Base-by-base conservation (phyloP, 2,329 filamentous ascomycete species). In the Pseudogymnoascus sp. region DNA sequence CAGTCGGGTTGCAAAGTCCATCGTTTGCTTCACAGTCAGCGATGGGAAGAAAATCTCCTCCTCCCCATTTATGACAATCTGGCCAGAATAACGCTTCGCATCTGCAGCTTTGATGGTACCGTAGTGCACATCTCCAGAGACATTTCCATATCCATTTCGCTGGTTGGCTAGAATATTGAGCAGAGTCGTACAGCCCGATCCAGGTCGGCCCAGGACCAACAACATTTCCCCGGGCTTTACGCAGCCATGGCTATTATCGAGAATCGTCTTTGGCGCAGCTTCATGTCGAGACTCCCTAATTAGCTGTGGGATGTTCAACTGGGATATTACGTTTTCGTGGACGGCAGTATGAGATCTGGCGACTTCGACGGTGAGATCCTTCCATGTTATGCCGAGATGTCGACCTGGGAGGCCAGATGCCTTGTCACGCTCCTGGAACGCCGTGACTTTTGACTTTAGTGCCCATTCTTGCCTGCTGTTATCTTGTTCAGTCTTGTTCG, bases 221-320 rank as follows among this genome's bases (percentile, higher is more conserved):
- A 89, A 74, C 88, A 90, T 89, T 73, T 90, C 87, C 19, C 87
- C 89, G 0, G 88, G 87, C 71, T 87, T 86, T 60, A 91, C 84
- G 67, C 86, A 89, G 10, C 88, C 88, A 70, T 86, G 83, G 63
- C 82, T 84, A 68, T 84, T 79, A 61, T 88, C 81, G 22, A 91
- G 75, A 53, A 91, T 86, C 0, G 85, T 87, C 66, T 83, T 83
- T 19, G 88, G 73, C 0, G 87, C 84, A 0, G 83, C 81, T 68
- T 83, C 85, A 46, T 76, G 77, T 66, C 77, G 77, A 63, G 76
- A 77, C 66, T 86, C 84, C 67, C 78, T 81, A 66, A 82, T 67
- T n/a, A 80, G 75, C 37, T 81, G 78, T 28, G 79, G 77, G 2
- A 86, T 73, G 70, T 84, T 84, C 76, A 81, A 83, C 66, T 84